These are phyloP conservation scores for Pichia inconspicua DNA, from an alignment of 1,139 yeast genomes.

Conservation along the genomic window DNA sequence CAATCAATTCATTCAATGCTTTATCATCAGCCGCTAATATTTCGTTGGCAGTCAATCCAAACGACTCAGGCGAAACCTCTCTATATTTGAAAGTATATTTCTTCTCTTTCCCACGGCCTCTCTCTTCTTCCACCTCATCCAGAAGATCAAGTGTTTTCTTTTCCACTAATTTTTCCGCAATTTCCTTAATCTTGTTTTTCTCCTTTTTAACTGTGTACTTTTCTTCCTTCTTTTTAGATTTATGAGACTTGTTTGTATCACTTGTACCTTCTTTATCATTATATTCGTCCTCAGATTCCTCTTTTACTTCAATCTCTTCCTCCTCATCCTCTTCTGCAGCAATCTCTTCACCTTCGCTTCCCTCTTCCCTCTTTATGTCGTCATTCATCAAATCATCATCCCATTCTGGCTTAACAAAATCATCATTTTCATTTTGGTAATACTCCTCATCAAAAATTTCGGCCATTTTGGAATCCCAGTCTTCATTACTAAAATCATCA, in stretches of 20 bases:
- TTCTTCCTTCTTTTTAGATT: slow-evolving; percentile 34
- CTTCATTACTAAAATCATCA: slow-evolving; percentile 84
- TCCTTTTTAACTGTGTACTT: slow-evolving; percentile 40
- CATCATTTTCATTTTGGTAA: slow-evolving; percentile 30
- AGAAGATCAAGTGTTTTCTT: slow-evolving; percentile 40
- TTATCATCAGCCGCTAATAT: slow-evolving; percentile 85
- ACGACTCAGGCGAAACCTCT: slow-evolving; percentile 92
- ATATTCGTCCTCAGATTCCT: slow-evolving; percentile 21
- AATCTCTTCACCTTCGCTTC: slow-evolving; percentile 19
- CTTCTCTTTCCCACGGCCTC: slow-evolving; percentile 38
- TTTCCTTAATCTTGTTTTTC: slow-evolving; percentile 50
- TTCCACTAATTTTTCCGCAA: slow-evolving; percentile 68
- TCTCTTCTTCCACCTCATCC: slow-evolving; percentile 58
- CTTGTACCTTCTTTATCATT: slow-evolving; percentile 24
- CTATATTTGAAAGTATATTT: slow-evolving; percentile 69
- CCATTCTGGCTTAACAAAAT: slow-evolving; percentile 42
- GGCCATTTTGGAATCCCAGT: slow-evolving; percentile 86
- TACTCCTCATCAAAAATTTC: slow-evolving; percentile 80
- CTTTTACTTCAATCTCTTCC: slow-evolving; percentile 25
- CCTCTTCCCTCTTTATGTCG: slow-evolving; percentile 5
- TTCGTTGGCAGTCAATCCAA: slow-evolving; percentile 80
- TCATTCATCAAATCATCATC: slow-evolving; percentile 36
- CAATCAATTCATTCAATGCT: slow-evolving; percentile 74
- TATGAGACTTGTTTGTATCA: slow-evolving; percentile 23
- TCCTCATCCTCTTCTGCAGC: slow-evolving; percentile 19